phyloP scores from a whole-genome alignment of 1,284 basidiomycete genomes.

The Cystobasidium pallidum region DNA sequence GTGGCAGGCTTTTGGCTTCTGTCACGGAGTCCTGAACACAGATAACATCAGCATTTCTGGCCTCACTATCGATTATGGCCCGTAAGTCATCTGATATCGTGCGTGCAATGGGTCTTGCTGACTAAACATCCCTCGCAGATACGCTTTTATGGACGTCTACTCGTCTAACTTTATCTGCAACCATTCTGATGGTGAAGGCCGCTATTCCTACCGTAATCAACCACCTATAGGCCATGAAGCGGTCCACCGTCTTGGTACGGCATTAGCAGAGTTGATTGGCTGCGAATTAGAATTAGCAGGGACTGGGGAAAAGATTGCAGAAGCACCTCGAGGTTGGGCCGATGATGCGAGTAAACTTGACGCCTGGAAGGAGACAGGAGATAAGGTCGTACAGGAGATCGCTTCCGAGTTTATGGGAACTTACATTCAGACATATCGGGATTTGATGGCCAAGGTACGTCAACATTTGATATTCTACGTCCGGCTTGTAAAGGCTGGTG shows the following conservation, averaged over 20 bases:
- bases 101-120: background rate
- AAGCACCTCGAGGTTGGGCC: constrained; percentile 67
- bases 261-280: constrained; percentile 79
- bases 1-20: constrained; percentile 70
- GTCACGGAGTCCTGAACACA: constrained; percentile 82
- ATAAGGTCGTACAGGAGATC: constrained; percentile 60
- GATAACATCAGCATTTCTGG: constrained; percentile 68
- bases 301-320: constrained; percentile 56
- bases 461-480: background rate
- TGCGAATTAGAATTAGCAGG: constrained; percentile 66
- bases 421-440: constrained; percentile 66
- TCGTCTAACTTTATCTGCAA: constrained; percentile 81
- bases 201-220: constrained; percentile 64
- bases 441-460: constrained; percentile 69
- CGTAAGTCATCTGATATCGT: constrained; percentile 45
- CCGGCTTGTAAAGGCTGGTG: background rate
- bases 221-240: constrained; percentile 68
- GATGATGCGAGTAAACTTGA: constrained; percentile 62
- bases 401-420: constrained; percentile 63
- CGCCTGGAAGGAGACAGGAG: constrained; percentile 66
- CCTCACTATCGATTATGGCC: constrained; percentile 78
- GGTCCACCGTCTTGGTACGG: constrained; percentile 70
- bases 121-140: constrained; percentile 59
- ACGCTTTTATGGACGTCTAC: constrained; percentile 93
- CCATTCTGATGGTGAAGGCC: constrained; percentile 80